Evolutionary conservation across 805 yeast species (phyloP).

Genomic region (Saccharomycopsis fodiens): DNA sequence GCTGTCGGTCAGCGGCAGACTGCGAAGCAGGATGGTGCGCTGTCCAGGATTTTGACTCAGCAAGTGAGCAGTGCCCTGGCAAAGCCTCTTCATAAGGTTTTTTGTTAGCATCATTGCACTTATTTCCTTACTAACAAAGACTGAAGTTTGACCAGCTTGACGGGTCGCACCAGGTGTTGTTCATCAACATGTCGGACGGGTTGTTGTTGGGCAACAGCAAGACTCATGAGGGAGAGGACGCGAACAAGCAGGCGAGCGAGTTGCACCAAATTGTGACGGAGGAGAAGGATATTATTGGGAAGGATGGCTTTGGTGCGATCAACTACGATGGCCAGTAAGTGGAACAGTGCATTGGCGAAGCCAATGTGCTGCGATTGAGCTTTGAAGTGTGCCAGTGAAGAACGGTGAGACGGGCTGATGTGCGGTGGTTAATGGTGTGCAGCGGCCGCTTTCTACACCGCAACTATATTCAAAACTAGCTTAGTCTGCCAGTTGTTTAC

Average conservation of each 20-base stretch:
- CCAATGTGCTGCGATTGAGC: too few relatives aligned
- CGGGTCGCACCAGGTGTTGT: slow-evolving; percentile 1
- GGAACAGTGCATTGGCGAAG: too few relatives aligned
- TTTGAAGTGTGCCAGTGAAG: too few relatives aligned
- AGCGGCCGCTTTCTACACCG: too few relatives aligned
- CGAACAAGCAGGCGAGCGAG: slow-evolving; percentile 11
- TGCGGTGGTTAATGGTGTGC: too few relatives aligned
- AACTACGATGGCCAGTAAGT: slow-evolving; percentile 6
- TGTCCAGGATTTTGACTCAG: background rate
- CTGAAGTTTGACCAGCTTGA: background rate
- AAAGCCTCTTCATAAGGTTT: background rate
- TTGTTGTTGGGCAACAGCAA: slow-evolving; percentile 4
- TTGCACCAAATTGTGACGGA: background rate
- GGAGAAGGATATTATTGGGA: slow-evolving; percentile 3
- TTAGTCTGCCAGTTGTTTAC: too few relatives aligned
- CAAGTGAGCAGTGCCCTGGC: background rate
- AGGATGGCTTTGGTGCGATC: slow-evolving; percentile 11
- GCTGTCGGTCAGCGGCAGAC: background rate
- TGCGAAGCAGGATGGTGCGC: background rate
- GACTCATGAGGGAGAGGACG: background rate
- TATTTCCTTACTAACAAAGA: background rate
- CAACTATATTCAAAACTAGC: too few relatives aligned
- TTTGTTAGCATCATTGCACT: background rate
- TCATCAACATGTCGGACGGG: slow-evolving; percentile 7
- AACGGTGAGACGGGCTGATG: too few relatives aligned